Percentiles rank a stretch among this genome's conserved stretches.
phyloP scores from a whole-genome alignment of 2,329 filamentous ascomycete species.

The Neurospora sp. region DNA sequence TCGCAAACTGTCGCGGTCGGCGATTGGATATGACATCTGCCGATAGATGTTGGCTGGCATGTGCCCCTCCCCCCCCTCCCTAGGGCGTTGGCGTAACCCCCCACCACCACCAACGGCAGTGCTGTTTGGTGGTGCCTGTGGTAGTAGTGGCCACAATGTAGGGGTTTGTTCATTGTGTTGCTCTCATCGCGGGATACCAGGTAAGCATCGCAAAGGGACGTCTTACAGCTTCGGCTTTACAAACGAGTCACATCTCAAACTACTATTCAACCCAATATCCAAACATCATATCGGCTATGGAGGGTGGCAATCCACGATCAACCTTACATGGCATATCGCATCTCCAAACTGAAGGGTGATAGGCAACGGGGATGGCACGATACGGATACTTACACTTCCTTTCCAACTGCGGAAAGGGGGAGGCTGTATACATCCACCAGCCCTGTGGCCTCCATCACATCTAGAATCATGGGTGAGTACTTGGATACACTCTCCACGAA shows the following conservation, averaged over 20 bases:
- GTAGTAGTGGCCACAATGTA: neutral
- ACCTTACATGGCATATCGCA: neutral
- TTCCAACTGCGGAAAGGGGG: neutral
- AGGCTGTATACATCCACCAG: neutral
- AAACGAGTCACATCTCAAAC: neutral
- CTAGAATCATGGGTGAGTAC: neutral
- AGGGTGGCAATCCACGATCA: neutral
- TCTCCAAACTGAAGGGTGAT: neutral
- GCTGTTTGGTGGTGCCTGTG: neutral
- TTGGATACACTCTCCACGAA: neutral
- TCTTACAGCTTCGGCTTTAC: neutral
- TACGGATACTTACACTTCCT: neutral
- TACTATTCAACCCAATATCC: neutral
- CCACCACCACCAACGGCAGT: slow-evolving; percentile 10
- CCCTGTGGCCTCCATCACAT: neutral
- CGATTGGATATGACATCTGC: slow-evolving; percentile 21
- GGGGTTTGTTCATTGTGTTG: neutral
- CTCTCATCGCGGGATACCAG: neutral
- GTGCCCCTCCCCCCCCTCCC: slow-evolving; percentile 11
- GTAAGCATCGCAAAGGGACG: neutral
- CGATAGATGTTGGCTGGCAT: slow-evolving; percentile 12
- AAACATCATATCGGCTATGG: neutral
- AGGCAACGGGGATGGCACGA: neutral
- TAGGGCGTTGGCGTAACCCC: slow-evolving; percentile 2
- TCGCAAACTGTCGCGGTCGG: neutral